A percentile compares a stretch with the other conserved stretches of the same genome.
These are phyloP conservation scores for Cochlearia excelsa DNA, from an alignment of 345 rosid species.

Conservation along the genomic window DNA sequence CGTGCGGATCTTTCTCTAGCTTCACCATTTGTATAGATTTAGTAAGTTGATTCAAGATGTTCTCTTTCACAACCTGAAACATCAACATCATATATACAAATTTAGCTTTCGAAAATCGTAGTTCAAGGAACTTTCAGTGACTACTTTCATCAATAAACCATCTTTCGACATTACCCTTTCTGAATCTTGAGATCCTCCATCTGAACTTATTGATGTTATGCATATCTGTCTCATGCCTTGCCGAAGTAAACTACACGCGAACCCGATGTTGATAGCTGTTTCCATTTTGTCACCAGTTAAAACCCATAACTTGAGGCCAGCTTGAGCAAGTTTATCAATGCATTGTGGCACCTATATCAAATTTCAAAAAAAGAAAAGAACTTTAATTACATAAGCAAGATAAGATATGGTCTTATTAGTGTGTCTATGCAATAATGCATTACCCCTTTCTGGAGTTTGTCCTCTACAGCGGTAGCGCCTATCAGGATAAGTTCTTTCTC, in stretches of 20 bases:
- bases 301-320: conserved; percentile 97
- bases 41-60: conserved; percentile 69
- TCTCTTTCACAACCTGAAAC: conserved; percentile 66
- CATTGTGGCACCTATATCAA: conserved; percentile 83
- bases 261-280: conserved; percentile 99
- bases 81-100: conserved; percentile 34
- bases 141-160: conserved; percentile 15
- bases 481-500: conserved; percentile 85
- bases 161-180: conserved; percentile 48
- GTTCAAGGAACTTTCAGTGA: neutral
- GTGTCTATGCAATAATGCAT: too few relatives aligned
- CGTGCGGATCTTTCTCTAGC: conserved; percentile 84
- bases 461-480: conserved; percentile 58
- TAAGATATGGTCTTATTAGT: neutral
- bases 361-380: conserved; percentile 21
- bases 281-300: conserved; percentile 99
- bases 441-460: conserved; percentile 79
- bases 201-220: conserved; percentile 56
- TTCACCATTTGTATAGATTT: conserved; percentile 83
- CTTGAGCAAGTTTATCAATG: conserved; percentile 96
- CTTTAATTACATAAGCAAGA: conserved; percentile 26
- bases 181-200: conserved; percentile 47
- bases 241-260: conserved; percentile 20
- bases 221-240: conserved; percentile 8
- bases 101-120: conserved; percentile 27